These are phyloP conservation scores for Triangularia setosa DNA, from an alignment of 2,329 filamentous ascomycete genomes.

Conservation along the genomic window DNA sequence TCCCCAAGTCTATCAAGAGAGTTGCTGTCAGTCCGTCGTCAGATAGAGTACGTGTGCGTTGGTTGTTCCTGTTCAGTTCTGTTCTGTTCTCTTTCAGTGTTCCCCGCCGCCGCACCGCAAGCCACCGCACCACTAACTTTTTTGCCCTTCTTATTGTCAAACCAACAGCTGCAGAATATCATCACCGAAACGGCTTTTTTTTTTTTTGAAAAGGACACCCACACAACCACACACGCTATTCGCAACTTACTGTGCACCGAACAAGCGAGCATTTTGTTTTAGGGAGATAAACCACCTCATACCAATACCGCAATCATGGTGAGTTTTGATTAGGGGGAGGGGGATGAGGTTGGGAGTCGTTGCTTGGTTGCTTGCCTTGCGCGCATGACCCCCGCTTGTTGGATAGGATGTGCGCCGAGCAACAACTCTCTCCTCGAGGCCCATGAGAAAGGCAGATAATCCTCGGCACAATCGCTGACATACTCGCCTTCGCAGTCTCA, in stretches of 20 bases:
- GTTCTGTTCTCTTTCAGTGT: no score
- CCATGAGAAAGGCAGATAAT: neutral
- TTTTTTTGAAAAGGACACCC: neutral
- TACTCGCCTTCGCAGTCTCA: conserved; percentile 44
- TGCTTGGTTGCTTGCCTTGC: neutral
- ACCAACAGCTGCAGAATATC: neutral
- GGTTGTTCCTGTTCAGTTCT: neutral
- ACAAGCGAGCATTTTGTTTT: neutral
- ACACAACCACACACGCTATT: conserved; percentile 5
- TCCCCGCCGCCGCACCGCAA: neutral
- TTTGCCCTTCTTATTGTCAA: neutral
- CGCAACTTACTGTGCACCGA: neutral
- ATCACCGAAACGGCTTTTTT: neutral
- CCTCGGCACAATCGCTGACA: conserved; percentile 7
- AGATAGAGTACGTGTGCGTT: neutral
- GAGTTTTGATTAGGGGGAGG: conserved; percentile 1
- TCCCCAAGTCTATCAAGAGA: no score
- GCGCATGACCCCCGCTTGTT: neutral
- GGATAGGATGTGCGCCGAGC: neutral
- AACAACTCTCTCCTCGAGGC: neutral
- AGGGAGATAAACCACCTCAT: neutral
- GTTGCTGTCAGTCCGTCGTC: no score
- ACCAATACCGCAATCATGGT: neutral
- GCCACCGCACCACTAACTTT: neutral
- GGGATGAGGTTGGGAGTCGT: neutral